Conservation (phyloP, 129 eudicot species). For the Pulicaria dysenterica region DNA sequence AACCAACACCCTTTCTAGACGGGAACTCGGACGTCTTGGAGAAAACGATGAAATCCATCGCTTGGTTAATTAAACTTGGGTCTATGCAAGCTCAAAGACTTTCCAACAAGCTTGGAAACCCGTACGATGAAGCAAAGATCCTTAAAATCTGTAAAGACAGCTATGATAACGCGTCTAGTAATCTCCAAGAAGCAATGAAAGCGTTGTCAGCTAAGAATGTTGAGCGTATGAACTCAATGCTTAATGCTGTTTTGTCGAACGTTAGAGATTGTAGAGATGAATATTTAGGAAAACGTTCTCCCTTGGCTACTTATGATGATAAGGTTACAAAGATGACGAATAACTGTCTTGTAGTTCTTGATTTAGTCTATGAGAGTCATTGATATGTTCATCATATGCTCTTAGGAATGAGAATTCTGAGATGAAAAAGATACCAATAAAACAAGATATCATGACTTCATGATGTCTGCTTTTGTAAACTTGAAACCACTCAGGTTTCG, state of each 20-base stretch:
- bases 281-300: constrained; percentile 21
- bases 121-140: constrained; percentile 20
- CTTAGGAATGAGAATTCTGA: constrained; percentile 1
- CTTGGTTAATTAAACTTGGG: constrained; percentile 28
- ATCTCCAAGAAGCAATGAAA: constrained; percentile 36
- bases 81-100: constrained; percentile 18
- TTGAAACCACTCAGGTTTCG: not conserved
- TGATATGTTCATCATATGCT: not conserved
- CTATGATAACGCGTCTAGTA: constrained; percentile 38
- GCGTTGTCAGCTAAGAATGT: constrained; percentile 34
- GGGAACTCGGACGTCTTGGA: constrained; percentile 39
- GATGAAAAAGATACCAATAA: constrained; percentile 12
- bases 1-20: constrained; percentile 30
- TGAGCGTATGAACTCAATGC: constrained; percentile 53
- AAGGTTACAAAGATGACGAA: constrained; percentile 52
- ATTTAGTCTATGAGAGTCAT: constrained; percentile 19
- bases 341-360: constrained; percentile 59
- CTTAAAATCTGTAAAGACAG: constrained; percentile 46
- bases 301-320: constrained; percentile 28
- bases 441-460: not conserved
- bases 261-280: constrained; percentile 51
- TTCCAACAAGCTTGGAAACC: constrained; percentile 24
- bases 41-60: constrained; percentile 34
- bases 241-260: constrained; percentile 51
- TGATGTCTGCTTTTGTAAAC: constrained; percentile 9